Evolutionary conservation across 257 asterid species (phyloP).

Genomic region (Voacanga thouarsii): DNA sequence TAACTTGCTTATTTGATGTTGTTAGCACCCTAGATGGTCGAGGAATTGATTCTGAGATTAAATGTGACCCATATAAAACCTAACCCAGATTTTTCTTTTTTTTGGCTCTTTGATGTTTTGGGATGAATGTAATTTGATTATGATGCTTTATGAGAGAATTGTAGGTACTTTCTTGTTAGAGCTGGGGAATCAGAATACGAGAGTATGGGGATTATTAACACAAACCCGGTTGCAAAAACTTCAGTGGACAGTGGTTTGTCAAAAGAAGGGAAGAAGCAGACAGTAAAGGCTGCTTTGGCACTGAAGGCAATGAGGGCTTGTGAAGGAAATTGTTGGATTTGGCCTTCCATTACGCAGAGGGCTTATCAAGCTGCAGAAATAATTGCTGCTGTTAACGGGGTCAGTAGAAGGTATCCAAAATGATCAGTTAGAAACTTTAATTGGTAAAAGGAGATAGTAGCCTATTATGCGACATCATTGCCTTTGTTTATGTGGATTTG

Average conservation of each 20-base stretch:
- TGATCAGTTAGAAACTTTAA: not conserved
- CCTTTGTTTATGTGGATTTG: not conserved
- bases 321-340: constrained; percentile 85
- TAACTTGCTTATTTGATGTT: not conserved
- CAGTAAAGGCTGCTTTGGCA: constrained; percentile 65
- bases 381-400: constrained; percentile 74
- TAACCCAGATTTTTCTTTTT: too few species aligned
- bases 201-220: constrained; percentile 73
- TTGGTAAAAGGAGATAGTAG: not conserved
- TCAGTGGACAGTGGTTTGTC: constrained; percentile 83
- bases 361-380: constrained; percentile 98
- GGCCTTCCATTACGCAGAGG: constrained; percentile 98
- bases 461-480: not conserved
- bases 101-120: not conserved
- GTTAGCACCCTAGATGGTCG: not conserved
- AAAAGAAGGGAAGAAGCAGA: constrained; percentile 75
- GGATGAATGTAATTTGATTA: constrained; percentile 1
- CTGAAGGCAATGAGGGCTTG: constrained; percentile 77
- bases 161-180: constrained; percentile 84
- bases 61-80: not conserved
- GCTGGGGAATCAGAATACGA: constrained; percentile 95
- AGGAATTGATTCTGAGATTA: not conserved
- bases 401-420: constrained; percentile 53
- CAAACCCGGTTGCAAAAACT: constrained; percentile 95
- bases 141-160: constrained; percentile 6